Conservation (phyloP, 1,284 basidiomycete genomes). For the Amylostereum areolatum region DNA sequence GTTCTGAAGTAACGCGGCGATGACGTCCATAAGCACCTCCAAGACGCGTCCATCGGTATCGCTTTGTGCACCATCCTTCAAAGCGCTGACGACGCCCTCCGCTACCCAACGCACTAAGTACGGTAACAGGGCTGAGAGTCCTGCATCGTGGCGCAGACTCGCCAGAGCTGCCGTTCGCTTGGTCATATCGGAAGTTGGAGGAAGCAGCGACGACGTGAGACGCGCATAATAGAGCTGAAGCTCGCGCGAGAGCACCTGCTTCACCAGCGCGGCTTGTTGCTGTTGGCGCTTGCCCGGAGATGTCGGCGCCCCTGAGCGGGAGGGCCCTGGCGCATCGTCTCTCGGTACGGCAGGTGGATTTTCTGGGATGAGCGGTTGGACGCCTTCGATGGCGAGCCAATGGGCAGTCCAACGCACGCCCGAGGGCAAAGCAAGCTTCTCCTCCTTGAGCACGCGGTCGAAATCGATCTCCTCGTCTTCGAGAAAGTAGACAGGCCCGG, state of each 20-base stretch:
- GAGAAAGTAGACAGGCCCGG: constrained; percentile 81
- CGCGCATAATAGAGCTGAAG: constrained; percentile 94
- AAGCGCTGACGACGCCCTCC: constrained; percentile 73
- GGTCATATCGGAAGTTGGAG: constrained; percentile 49
- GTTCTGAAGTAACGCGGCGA: constrained; percentile 80
- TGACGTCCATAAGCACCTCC: constrained; percentile 77
- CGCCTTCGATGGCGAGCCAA: constrained; percentile 97
- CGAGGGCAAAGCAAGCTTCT: constrained; percentile 73
- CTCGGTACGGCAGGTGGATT: constrained; percentile 82
- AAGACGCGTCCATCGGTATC: constrained; percentile 64
- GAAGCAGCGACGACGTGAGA: constrained; percentile 81
- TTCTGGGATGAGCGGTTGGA: constrained; percentile 94
- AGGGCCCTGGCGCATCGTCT: constrained; percentile 27
- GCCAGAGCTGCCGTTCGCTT: constrained; percentile 87
- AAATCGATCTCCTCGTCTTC: constrained; percentile 99
- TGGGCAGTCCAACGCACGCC: constrained; percentile 85
- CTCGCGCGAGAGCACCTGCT: constrained; percentile 91
- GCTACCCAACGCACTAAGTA: constrained; percentile 95
- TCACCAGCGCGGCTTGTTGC: constrained; percentile 64
- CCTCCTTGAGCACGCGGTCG: constrained; percentile 79
- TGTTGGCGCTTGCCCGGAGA: constrained; percentile 33
- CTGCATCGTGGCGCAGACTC: constrained; percentile 85
- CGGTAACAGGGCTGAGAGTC: constrained; percentile 89
- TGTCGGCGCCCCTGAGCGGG: constrained; percentile 13
- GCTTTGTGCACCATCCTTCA: constrained; percentile 53